phyloP scores from a whole-genome alignment of 305 asterid genomes.

The Lippia alba region DNA sequence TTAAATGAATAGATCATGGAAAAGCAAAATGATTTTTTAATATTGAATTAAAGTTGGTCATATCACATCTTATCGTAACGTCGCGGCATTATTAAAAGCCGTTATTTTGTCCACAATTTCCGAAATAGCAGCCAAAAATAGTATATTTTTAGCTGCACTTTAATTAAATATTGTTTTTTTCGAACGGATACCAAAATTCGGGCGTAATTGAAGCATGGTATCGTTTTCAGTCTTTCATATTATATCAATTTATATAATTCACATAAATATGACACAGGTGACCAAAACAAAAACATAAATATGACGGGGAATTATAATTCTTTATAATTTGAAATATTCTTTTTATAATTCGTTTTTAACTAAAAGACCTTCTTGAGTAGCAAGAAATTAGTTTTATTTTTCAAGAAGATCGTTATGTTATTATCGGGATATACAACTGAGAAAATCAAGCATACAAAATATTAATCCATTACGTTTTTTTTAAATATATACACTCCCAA shows the following conservation, averaged over 20 bases:
- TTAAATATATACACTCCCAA: too few relatives aligned
- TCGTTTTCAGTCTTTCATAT: neutral
- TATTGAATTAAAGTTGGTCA: neutral
- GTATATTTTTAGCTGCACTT: neutral
- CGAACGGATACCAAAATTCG: neutral
- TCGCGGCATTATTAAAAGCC: neutral
- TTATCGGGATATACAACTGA: too few relatives aligned
- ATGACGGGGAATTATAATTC: neutral
- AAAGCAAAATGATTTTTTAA: too few relatives aligned
- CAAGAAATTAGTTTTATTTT: too few relatives aligned
- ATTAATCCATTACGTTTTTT: too few relatives aligned
- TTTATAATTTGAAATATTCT: too few relatives aligned
- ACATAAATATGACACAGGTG: too few relatives aligned
- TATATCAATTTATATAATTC: neutral
- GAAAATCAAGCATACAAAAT: too few relatives aligned
- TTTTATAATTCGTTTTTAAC: neutral
- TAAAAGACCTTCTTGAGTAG: too few relatives aligned
- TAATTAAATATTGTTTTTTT: neutral
- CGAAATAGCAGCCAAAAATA: constrained; percentile 2
- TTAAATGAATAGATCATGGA: too few relatives aligned
- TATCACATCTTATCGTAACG: neutral
- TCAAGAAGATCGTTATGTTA: too few relatives aligned
- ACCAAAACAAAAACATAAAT: too few relatives aligned
- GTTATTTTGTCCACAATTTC: constrained; percentile 14
- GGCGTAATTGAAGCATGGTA: constrained; percentile 13